Evolutionary conservation across 192 early-diverging fungal genomes (phyloP).

Genomic region (Linnemannia zychae): DNA sequence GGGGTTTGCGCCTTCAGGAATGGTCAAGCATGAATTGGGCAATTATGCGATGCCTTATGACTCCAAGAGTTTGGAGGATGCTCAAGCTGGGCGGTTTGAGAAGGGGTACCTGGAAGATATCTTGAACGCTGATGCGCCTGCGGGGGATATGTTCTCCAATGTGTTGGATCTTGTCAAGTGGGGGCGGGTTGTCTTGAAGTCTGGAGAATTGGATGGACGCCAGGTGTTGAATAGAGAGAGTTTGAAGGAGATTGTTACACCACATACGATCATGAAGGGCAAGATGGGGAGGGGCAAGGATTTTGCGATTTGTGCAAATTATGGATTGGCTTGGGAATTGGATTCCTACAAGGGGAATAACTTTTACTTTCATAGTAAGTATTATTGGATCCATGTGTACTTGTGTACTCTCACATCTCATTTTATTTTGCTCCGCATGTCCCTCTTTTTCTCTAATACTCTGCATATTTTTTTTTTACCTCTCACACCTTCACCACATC

Average conservation of each 20-base stretch:
- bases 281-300: conserved; percentile 1
- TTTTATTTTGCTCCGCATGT: no score
- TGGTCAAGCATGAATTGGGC: not conserved
- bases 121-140: not conserved
- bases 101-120: conserved; percentile 2
- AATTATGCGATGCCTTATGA: conserved; percentile 31
- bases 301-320: conserved; percentile 1
- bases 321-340: conserved; percentile 27
- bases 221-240: conserved; percentile 22
- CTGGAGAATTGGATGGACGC: conserved; percentile 1
- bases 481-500: not conserved
- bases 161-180: conserved; percentile 24
- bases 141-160: conserved; percentile 35
- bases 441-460: not conserved
- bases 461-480: not conserved
- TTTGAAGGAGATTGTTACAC: not conserved
- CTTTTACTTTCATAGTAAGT: conserved; percentile 1
- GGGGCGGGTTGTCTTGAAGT: not conserved
- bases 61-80: conserved; percentile 22
- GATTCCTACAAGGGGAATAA: conserved; percentile 24
- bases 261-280: not conserved
- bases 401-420: no score
- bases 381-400: no score
- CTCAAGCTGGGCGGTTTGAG: conserved; percentile 28
- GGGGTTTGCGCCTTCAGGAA: conserved; percentile 16